Conservation (phyloP, 225 moss, liverwort and hornwort species). For the Takakia lepidozioides region DNA sequence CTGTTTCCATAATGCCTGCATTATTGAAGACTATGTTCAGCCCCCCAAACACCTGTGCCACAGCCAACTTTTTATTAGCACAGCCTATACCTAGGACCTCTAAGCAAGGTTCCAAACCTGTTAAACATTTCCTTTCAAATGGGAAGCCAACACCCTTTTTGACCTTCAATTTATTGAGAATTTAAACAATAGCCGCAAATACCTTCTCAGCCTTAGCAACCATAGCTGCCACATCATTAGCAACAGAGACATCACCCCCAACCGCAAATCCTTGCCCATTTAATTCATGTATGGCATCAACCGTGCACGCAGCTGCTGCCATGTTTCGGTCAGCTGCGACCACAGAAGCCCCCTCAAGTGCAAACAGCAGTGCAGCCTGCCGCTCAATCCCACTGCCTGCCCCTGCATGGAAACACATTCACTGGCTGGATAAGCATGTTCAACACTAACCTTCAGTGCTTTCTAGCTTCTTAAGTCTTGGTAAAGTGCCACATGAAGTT, state of each 20-base stretch:
- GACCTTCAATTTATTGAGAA: too few species aligned
- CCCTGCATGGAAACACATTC: too few species aligned
- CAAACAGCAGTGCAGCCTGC: slow-evolving; percentile 86
- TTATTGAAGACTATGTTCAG: slow-evolving; percentile 91
- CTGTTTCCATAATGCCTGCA: slow-evolving; percentile 83
- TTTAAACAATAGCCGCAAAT: too few species aligned
- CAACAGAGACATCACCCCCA: slow-evolving; percentile 80
- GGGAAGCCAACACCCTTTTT: too few species aligned
- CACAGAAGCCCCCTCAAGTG: slow-evolving; percentile 92
- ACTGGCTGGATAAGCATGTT: too few species aligned
- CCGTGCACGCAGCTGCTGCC: slow-evolving; percentile 81
- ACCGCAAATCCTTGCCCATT: slow-evolving; percentile 83
- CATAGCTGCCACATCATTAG: slow-evolving; percentile 78
- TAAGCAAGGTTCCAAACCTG: too few species aligned
- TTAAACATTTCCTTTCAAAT: too few species aligned
- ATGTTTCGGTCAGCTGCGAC: slow-evolving; percentile 70
- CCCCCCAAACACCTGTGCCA: slow-evolving; percentile 53
- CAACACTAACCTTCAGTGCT: too few species aligned
- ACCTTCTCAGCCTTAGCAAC: slow-evolving; percentile 80
- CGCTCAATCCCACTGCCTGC: slow-evolving; percentile 97
- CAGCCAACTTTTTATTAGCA: too few species aligned
- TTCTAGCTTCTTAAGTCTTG: too few species aligned
- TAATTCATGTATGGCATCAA: slow-evolving; percentile 86
- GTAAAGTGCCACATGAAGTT: too few species aligned
- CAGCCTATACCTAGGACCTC: too few species aligned